A percentile compares a stretch with the other conserved stretches of the same genome.
phyloP scores from a whole-genome alignment of 2,329 filamentous ascomycete species.

The Pseudogymnoascus sp. region DNA sequence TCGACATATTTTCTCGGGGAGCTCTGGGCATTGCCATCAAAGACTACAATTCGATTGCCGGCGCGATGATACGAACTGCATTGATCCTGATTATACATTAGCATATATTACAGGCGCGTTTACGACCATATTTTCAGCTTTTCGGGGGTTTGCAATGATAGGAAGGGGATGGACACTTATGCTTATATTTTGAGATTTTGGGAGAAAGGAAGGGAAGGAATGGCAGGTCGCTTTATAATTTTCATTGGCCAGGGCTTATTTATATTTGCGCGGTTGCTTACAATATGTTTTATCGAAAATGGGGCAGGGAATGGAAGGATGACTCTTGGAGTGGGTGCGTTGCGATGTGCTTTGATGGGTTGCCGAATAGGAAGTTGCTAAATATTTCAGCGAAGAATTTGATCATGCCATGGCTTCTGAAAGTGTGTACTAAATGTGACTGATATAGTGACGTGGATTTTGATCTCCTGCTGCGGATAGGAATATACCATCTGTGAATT shows the following conservation, averaged over 20 bases:
- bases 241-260: background rate
- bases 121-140: background rate
- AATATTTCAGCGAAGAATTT: background rate
- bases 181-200: background rate
- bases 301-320: background rate
- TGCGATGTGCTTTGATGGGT: background rate
- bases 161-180: background rate
- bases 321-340: background rate
- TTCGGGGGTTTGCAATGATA: background rate
- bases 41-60: background rate
- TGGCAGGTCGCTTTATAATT: background rate
- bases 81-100: background rate
- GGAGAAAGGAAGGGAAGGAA: background rate
- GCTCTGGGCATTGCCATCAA: background rate
- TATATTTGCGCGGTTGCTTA: background rate
- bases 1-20: background rate
- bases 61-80: background rate
- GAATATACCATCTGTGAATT: background rate
- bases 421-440: background rate
- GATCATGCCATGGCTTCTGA: background rate
- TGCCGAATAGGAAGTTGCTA: background rate
- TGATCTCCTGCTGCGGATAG: background rate
- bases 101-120: background rate
- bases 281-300: background rate
- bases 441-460: background rate